phyloP scores from a whole-genome alignment of 2,329 filamentous ascomycete species.

The Cadophora gregata region DNA sequence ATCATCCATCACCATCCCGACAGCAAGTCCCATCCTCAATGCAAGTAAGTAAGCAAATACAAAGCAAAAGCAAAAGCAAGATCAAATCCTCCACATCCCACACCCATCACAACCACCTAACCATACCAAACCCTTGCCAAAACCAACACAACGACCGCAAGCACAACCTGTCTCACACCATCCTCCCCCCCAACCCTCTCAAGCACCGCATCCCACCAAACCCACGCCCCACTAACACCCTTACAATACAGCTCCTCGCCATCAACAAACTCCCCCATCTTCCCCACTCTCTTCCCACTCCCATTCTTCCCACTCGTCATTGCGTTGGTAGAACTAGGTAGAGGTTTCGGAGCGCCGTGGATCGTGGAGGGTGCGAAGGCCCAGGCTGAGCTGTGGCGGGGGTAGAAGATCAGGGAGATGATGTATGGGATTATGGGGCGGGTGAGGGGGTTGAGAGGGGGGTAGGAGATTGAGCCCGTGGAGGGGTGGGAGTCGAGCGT shows the following conservation, averaged over 20 bases:
- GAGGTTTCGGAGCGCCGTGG: constrained; percentile 62
- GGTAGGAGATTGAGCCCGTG: background rate
- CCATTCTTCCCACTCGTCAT: background rate
- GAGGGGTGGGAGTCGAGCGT: constrained; percentile 22
- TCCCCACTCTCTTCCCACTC: background rate
- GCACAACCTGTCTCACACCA: background rate
- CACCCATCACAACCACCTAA: background rate
- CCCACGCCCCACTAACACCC: constrained; percentile 11
- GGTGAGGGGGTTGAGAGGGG: constrained; percentile 45
- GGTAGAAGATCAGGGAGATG: constrained; percentile 72
- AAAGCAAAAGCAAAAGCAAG: background rate
- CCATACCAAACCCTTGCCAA: constrained; percentile 6
- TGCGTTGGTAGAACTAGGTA: background rate
- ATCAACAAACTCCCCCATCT: constrained; percentile 9
- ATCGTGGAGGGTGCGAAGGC: constrained; percentile 68
- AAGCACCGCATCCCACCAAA: background rate
- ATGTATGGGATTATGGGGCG: constrained; percentile 66
- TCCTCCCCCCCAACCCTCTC: constrained; percentile 5
- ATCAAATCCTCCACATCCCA: background rate
- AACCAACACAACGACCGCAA: background rate
- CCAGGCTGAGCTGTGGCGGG: constrained; percentile 67
- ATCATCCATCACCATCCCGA: background rate
- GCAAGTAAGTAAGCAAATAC: background rate
- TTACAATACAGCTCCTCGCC: constrained; percentile 13
- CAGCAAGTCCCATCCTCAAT: background rate